A percentile compares a stretch with the other conserved stretches of the same genome.
Conservation (phyloP, 257 asterid genomes). For the Cynanchum wilfordii region DNA sequence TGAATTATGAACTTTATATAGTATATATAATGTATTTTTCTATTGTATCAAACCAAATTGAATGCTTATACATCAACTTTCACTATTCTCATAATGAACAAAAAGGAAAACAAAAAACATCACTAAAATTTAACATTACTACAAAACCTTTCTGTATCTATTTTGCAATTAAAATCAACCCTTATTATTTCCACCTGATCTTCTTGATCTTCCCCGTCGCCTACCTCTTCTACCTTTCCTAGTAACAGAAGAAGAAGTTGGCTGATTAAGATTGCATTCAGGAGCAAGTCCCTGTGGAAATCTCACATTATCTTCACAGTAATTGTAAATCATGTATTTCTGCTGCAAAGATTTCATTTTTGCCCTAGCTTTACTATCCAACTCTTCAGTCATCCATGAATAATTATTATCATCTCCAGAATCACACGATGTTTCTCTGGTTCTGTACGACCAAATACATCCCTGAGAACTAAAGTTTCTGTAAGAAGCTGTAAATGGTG, state of each 20-base stretch:
- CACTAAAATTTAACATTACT: too few relatives aligned
- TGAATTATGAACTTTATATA: too few relatives aligned
- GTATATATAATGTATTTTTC: too few relatives aligned
- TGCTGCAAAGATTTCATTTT: constrained; percentile 48
- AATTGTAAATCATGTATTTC: constrained; percentile 63
- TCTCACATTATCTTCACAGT: constrained; percentile 67
- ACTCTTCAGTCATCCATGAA: constrained; percentile 36
- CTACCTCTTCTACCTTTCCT: constrained; percentile 9
- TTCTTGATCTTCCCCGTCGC: constrained; percentile 10
- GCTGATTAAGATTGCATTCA: constrained; percentile 32
- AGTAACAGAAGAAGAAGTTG: neutral
- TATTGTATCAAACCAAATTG: too few relatives aligned
- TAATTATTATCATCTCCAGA: neutral
- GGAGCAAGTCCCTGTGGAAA: constrained; percentile 59
- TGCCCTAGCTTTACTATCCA: constrained; percentile 35
- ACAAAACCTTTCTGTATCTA: too few relatives aligned
- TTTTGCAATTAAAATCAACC: neutral
- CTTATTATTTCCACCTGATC: constrained; percentile 3
- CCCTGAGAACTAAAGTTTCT: constrained; percentile 43
- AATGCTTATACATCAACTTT: too few relatives aligned
- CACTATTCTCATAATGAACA: too few relatives aligned
- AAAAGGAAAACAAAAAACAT: too few relatives aligned
- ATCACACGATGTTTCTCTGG: constrained; percentile 37
- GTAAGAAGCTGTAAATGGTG: constrained; percentile 69
- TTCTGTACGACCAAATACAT: constrained; percentile 53